Evolutionary conservation across 495 filamentous ascomycete species (phyloP), one percentile per base, ranked within the genome.

Genomic region (Hapsidospora chrysogenum): DNA sequence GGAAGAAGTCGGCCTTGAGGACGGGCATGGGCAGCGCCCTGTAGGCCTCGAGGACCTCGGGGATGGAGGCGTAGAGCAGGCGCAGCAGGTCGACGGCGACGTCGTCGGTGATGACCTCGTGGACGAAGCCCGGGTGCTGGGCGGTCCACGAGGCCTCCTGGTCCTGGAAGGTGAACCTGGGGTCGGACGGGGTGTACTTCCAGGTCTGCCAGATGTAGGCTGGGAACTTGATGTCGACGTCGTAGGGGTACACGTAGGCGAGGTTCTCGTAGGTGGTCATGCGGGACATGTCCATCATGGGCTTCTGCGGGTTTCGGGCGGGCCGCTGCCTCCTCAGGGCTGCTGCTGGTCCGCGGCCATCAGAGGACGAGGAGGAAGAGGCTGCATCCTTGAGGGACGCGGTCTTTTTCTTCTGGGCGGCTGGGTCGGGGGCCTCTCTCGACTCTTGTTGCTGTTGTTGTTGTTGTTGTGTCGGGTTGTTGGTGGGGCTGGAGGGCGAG

Each of bases 121-220:
- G 89, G 11, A 92, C 74, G 50, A 97, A 97, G 3, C 70, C 74
- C 0, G 89, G 89, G 54, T 97, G 82, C 42, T 81, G 61, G 43
- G 85, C 72, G 2, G 85, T 79, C 89, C 89, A 97, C 40, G 78
- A 83, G 27, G 85, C 84, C 58, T 97, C 89, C 36, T 79, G 62
- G 18, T 72, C 68, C 31, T 92, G 75, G 31, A 92, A 81, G 4
- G 61, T 57, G 49, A 97, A 97, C 40, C 82, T 71, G 35, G 71
- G 63, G n/a, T 79, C 79, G 1, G 76, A 68, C 1, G 92, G 89
- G 1, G 75, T 79, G 51, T 78, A 81, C 57, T 92, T 94, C 89
- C 89, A 97, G 26, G 89, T 97, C 62, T 97, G 89, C 89, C 89
- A 97, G 41, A 97, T 92, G 57, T 92, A 97, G 18, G 85, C 86